Percentiles rank a stretch among this genome's conserved stretches.
phyloP scores from a whole-genome alignment of 176 grass and related monocot genomes.

The Elymus sibiricus region DNA sequence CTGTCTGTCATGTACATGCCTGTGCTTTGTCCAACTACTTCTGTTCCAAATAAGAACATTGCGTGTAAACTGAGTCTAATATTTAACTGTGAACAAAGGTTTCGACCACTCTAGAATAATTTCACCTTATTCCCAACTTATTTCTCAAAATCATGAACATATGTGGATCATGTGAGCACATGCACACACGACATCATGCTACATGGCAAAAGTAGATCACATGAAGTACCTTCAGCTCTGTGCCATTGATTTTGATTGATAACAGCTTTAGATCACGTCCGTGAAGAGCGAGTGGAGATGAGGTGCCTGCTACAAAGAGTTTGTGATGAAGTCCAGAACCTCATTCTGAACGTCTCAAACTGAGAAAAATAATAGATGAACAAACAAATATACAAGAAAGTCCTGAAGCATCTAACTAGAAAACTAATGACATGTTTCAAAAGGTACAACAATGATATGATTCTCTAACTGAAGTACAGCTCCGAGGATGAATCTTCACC shows the following conservation, averaged over 20 bases:
- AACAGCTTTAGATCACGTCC: constrained; percentile 81
- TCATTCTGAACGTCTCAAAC: constrained; percentile 12
- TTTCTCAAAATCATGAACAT: constrained; percentile 26
- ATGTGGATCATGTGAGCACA: constrained; percentile 4
- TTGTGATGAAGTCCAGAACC: background rate
- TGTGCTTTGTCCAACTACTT: background rate
- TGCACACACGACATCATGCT: background rate
- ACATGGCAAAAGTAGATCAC: background rate
- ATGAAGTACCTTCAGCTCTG: constrained; percentile 65
- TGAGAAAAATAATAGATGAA: constrained; percentile 9
- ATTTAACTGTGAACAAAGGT: background rate
- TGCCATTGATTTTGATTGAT: constrained; percentile 87
- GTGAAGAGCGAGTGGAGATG: constrained; percentile 76
- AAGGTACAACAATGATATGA: background rate
- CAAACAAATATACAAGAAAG: constrained; percentile 18
- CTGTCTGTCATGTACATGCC: background rate
- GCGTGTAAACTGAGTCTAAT: background rate
- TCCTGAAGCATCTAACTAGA: background rate
- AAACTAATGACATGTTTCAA: constrained; percentile 10
- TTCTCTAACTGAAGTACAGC: background rate
- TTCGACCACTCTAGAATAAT: background rate
- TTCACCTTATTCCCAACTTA: background rate
- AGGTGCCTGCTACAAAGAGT: constrained; percentile 39
- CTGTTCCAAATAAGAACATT: background rate
- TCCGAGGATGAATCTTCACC: constrained; percentile 42